These are phyloP conservation scores for Dactylellina parvicollis DNA, from an alignment of 2,329 filamentous ascomycete genomes.

Conservation along the genomic window DNA sequence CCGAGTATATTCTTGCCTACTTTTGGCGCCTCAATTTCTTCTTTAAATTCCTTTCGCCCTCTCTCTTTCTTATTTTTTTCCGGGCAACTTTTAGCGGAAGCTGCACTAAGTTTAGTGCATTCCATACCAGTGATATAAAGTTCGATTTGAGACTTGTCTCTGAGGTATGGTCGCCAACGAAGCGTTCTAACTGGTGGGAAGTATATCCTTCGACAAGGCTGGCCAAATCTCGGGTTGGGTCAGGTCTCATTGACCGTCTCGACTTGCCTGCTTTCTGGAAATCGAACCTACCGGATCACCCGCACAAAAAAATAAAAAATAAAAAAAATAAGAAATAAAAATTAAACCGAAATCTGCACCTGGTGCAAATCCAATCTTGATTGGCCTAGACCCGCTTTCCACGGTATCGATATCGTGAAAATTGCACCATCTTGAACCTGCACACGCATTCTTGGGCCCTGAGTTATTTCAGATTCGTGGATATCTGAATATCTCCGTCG, in stretches of 20 bases:
- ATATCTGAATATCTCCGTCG: slow-evolving; percentile 11
- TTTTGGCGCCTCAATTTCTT: background rate
- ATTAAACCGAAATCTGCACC: background rate
- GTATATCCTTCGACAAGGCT: slow-evolving; percentile 35
- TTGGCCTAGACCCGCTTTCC: slow-evolving; percentile 42
- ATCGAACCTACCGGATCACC: background rate
- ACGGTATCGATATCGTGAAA: slow-evolving; percentile 50
- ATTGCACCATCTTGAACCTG: slow-evolving; percentile 38
- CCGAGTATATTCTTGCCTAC: background rate
- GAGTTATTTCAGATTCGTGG: background rate
- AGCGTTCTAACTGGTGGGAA: slow-evolving; percentile 40
- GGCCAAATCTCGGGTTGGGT: background rate
- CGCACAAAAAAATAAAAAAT: background rate
- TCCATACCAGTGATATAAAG: slow-evolving; percentile 23
- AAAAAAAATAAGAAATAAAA: background rate
- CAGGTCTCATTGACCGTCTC: slow-evolving; percentile 19
- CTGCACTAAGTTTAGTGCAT: slow-evolving; percentile 29
- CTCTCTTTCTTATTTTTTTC: too few species aligned
- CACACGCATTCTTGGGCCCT: background rate
- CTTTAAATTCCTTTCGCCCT: background rate
- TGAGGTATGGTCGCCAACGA: background rate
- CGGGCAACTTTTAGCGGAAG: background rate
- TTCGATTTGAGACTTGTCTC: slow-evolving; percentile 47
- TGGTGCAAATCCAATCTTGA: slow-evolving; percentile 44
- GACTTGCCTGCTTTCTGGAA: slow-evolving; percentile 25